Evolutionary conservation across 805 yeast species (phyloP), one percentile per base, ranked within the genome.

Genomic region (Metschnikowia borealis): DNA sequence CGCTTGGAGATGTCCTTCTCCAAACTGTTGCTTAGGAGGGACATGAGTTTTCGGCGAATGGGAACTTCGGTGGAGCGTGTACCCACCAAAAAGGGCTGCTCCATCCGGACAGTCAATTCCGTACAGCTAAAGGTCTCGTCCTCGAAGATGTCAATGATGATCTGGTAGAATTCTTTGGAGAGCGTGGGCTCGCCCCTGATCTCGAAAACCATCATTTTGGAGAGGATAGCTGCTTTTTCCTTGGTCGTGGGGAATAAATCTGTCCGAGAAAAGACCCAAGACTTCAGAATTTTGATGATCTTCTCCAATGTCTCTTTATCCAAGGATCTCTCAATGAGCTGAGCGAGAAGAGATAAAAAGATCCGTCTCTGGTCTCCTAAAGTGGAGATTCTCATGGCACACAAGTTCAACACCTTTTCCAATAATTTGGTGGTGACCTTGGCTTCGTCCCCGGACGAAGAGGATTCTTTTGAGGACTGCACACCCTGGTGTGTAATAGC

Each of bases 41-140:
- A 65, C 94, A 94, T 87, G 54, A 95, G 78, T 56, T 82, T 84
- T 50, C 81, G 77, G 45, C 99, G 80, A 29, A 89, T 84, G 2
- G 76, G 73, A 3, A 84, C 85, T 61, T 90, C 92, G 0, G 86
- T 82, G 2, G 88, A 77, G 33, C 95, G 79, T 0, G 99, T 94
- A 34, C 99, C 99, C 8, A 89, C 92, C 59, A 94, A 72, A 67
- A 94, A 94, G 26, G 98, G 95, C 65, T 91, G 97, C 64, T 94
- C 99, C 88, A 94, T 84, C 48, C 99, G 76, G 14, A 90, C 92
- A 0, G 97, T 89, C 29, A 94, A 77, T 62, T 94, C 99, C 1
- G 96, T 84, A 56, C 89, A 81, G 21, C 87, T 81, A 59, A 90
- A 77, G 0, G 84, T 72, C 39, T 85, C 84, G 56, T 88, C 90